These are phyloP conservation scores for Xylaria flabelliformis DNA, from an alignment of 495 filamentous ascomycete genomes.

Conservation along the genomic window DNA sequence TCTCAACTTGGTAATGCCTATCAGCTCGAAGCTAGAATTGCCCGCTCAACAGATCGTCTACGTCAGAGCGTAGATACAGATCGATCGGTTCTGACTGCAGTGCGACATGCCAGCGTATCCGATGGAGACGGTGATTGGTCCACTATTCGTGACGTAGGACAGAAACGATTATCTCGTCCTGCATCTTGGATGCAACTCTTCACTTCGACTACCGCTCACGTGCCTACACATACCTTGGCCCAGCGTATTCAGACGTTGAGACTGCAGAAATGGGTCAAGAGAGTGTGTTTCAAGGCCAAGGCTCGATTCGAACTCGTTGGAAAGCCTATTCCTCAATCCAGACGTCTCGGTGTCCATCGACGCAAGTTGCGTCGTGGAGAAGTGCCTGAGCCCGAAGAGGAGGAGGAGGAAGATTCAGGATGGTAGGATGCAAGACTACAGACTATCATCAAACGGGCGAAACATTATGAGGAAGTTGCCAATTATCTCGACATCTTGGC, in stretches of 20 bases:
- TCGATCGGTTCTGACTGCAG: neutral
- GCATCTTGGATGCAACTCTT: constrained; percentile 19
- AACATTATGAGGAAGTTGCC: neutral
- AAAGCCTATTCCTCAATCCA: neutral
- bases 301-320: constrained; percentile 33
- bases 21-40: constrained; percentile 20
- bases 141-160: neutral
- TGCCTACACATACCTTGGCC: constrained; percentile 28
- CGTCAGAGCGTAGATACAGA: constrained; percentile 30
- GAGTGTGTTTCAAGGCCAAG: constrained; percentile 33
- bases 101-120: neutral
- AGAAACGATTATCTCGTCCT: neutral
- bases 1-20: constrained; percentile 28
- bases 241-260: constrained; percentile 36
- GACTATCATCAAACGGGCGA: neutral
- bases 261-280: constrained; percentile 35
- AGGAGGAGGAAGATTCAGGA: neutral
- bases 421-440: neutral
- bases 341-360: neutral
- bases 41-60: constrained; percentile 27
- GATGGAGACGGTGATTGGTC: constrained; percentile 8
- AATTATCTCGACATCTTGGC: neutral
- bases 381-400: neutral
- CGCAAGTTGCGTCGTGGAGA: neutral
- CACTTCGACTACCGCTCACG: constrained; percentile 12